Evolutionary conservation across 2,329 filamentous ascomycete species (phyloP), one percentile per base, ranked within the genome.

Genomic region (Verticillium albo-atrum): DNA sequence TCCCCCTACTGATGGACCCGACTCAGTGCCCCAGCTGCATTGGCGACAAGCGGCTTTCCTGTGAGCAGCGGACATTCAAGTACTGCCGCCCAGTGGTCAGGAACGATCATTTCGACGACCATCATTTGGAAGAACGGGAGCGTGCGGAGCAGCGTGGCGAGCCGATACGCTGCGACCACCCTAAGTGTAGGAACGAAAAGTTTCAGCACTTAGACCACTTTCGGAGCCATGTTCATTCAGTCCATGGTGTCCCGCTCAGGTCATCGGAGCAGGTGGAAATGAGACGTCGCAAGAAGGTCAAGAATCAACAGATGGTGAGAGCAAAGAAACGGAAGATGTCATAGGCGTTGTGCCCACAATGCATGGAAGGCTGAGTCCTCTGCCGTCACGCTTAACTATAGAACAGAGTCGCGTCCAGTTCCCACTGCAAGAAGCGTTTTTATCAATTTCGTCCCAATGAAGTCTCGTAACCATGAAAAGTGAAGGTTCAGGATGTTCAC

Each of bases 91-190:
- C 57, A 7, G 58, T 60, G 34, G 53, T 63, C 30, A 62, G 61
- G 50, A 68, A 68, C 56, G 55, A 67, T 58, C 58, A 68, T 58
- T 68, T 68, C 55, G 61, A 67, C 42, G 50, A 64, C 55, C 42
- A 63, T 25, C 56, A 68, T 57, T 54, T 68, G 4, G 52, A 58
- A 58, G 51, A 60, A 53, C 56, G 32, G 23, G 32, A 55, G 54
- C 54, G n/a, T 23, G 54, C 54, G 3, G 17, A 55, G 54, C 54
- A 32, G 6, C 54, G 54, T 32, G 54, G 54, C 30, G 32, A 55
- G 23, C 23, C 54, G 23, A 55, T 55, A 30, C 54, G 54, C 30
- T 55, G 54, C 54, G 54, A 55, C 27, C 32, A 55, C 30, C 54
- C 54, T 9, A 55, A 55, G 54, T 55, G 54, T 37, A 37, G 23